Base-by-base conservation (phyloP, 1,284 basidiomycete species). In the Leccinum solheimii region DNA sequence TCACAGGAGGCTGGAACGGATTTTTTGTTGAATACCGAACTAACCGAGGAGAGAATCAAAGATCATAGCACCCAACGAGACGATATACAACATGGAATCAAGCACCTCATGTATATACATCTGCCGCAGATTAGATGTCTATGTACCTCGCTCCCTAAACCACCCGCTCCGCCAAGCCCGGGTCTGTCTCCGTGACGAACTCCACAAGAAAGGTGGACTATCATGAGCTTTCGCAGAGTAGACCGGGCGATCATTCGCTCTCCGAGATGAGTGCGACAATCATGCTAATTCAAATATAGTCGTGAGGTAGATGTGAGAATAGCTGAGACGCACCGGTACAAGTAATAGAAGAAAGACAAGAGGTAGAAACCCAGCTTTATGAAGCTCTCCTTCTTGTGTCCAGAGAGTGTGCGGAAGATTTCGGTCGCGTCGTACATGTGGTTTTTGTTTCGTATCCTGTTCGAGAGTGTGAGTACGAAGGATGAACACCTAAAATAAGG, bases 351-450 rank as follows among this genome's bases (percentile, higher is more conserved):
- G 85, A 97, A 97, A 55, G 90, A 94, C 64, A 97, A 81, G 61
- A 97, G 86, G 77, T 96, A 97, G 78, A 97, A 96, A 21, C 93
- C 95, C 63, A 98, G 90, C 81, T 97, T 98, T 78, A 97, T 85
- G 75, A 99, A 98, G 71, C 90, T 90, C 80, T 97, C 96, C 76
- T 96, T 98, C 82, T 99, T 99, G 79, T 98, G 97, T 48, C 84
- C 87, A 16, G 91, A 87, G 53, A 99, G 79, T 64, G 97, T 97
- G 68, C 97, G 86, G 85, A 99, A 99, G 71, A 99, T 99, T 78
- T 99, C 97, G 34, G 97, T 99, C 58, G 97, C 97, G 76, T 99
- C 97, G 75, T 98, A 97, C 92, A 98, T 97, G 79, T 98, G 96
- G 72, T 92, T 92, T 73, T 95, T 95, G 76, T 90, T 90, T 72